Percentiles rank a stretch among this genome's conserved stretches.
These are phyloP conservation scores for Leccinum insolens DNA, from an alignment of 1,284 basidiomycete genomes.

Conservation along the genomic window DNA sequence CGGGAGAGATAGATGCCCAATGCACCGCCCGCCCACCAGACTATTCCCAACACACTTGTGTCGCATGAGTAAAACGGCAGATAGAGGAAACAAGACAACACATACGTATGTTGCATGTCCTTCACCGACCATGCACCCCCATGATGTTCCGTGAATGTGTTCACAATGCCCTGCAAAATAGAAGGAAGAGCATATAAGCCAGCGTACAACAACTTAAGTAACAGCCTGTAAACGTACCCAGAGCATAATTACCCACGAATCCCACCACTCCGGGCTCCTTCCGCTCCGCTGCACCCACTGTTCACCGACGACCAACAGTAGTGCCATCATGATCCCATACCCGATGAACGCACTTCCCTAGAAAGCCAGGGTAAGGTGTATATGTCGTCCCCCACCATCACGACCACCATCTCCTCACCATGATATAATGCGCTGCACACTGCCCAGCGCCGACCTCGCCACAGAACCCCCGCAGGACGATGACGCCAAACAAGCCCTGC, in stretches of 20 bases:
- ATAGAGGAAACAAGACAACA: slow-evolving; percentile 16
- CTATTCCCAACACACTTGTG: slow-evolving; percentile 43
- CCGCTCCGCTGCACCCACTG: slow-evolving; percentile 76
- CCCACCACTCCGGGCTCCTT: slow-evolving; percentile 72
- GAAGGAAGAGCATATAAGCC: slow-evolving; percentile 2
- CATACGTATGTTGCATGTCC: slow-evolving; percentile 93
- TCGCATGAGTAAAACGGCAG: slow-evolving; percentile 3
- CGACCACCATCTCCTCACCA: slow-evolving; percentile 47
- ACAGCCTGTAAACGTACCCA: slow-evolving; percentile 62
- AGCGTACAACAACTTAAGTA: not conserved
- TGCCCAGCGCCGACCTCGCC: slow-evolving; percentile 73
- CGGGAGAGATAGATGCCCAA: slow-evolving; percentile 87
- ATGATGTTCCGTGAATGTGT: slow-evolving; percentile 93
- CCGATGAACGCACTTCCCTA: slow-evolving; percentile 84
- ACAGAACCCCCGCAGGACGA: slow-evolving; percentile 72
- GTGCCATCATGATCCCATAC: slow-evolving; percentile 84
- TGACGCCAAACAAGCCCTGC: slow-evolving; percentile 77
- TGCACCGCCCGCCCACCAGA: slow-evolving; percentile 89
- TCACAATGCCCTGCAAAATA: slow-evolving; percentile 53
- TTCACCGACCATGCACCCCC: slow-evolving; percentile 85
- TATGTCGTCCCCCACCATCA: not conserved
- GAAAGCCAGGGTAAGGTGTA: not conserved
- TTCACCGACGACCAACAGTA: slow-evolving; percentile 84
- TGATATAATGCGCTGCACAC: slow-evolving; percentile 90
- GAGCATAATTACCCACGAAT: slow-evolving; percentile 68